Base-by-base conservation (phyloP, 1,139 yeast species). In the Pichia sp. region DNA sequence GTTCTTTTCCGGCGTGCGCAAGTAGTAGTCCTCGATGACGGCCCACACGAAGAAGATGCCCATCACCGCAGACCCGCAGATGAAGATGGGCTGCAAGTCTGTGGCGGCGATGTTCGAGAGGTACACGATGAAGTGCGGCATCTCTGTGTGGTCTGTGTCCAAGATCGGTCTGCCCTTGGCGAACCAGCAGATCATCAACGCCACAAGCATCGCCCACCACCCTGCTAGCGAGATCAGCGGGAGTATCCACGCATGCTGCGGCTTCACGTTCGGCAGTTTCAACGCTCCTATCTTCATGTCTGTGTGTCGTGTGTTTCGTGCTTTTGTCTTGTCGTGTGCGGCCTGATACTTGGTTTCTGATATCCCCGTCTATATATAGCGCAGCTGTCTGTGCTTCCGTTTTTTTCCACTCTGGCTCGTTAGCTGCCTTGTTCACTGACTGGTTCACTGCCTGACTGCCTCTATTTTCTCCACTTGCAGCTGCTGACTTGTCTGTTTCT, bases 41-140 rank as follows among this genome's bases (percentile, higher is more conserved):
- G 92, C 78, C n/a, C 89, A 78, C 44, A 83, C 83, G 64, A 82
- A 88, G 64, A 88, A 84, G 15, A 88, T 74, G 19, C 90, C 96
- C 72, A 89, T 96, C 68, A 84, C 78, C 0, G 85, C 89, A 2
- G 88, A 75, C 66, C 95, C 84, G n/a, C 87, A 73, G 47, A 90
- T 89, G 70, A 90, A 90, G 23, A 90, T 71, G 1, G 96, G 95
- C 66, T 89, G 88, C 53, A 89, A 73, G 64, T 84, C 84, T 1
- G 95, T 87, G 13, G 97, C 96, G 6, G 92, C 96, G 54, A 90
- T 78, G 66, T 90, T 90, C 10, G 96, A 87, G 51, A 92, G 81
- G 70, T 86, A 90, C 6, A 87, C 84, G 50, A 67, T 65, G 45
- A 54, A 60, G 38, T 57, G 59, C 2, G 54, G 57, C 45, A 90